A percentile compares a stretch with the other conserved stretches of the same genome.
Conservation (phyloP, 768 basidiomycete genomes). For the Termitomyces sp. region DNA sequence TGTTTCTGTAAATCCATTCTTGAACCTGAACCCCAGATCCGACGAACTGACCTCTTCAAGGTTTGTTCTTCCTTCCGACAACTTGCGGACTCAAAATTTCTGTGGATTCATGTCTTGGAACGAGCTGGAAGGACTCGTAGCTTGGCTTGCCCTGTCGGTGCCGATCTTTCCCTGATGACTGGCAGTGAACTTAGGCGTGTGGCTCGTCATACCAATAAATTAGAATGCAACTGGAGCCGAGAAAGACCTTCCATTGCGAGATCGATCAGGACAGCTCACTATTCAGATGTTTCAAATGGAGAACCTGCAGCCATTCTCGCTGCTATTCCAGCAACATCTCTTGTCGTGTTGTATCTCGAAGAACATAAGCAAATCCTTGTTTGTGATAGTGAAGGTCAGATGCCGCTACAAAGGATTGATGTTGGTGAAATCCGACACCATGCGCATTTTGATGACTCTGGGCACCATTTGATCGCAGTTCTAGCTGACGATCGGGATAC, state of each 20-base stretch:
- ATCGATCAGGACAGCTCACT: neutral
- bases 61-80: constrained; percentile 15
- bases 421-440: neutral
- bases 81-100: constrained; percentile 7
- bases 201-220: constrained; percentile 2
- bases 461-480: neutral
- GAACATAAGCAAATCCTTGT: neutral
- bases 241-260: neutral
- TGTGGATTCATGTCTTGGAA: constrained; percentile 1
- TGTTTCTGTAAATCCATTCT: constrained; percentile 5
- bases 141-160: neutral
- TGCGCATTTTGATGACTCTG: neutral
- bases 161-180: neutral
- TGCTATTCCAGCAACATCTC: neutral
- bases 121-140: neutral
- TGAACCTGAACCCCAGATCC: no score
- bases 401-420: neutral
- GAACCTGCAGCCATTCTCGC: neutral
- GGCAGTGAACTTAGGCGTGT: neutral
- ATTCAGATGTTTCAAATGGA: neutral
- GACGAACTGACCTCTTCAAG: constrained; percentile 1
- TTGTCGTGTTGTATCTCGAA: neutral
- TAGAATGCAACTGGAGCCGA: neutral
- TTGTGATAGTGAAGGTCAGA: neutral
- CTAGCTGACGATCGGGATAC: neutral